Base-by-base conservation (phyloP, 75 land plant species). In the Gnetum montanum region DNA sequence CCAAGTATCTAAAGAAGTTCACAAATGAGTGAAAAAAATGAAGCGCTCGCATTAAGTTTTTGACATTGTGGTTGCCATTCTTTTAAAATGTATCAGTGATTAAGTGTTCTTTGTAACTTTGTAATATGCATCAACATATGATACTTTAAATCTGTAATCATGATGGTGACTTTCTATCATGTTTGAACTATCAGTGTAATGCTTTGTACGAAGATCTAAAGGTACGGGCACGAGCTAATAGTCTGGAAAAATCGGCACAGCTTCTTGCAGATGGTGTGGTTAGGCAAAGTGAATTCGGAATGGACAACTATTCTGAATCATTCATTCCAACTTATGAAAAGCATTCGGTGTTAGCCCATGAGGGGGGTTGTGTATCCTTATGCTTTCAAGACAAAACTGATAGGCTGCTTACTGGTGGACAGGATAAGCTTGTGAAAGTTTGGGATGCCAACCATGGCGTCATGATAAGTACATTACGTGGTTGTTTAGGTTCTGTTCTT, bases 191-290 rank as follows among this genome's bases (percentile, higher is more conserved):
- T 11, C 66, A 91, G 97, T 85, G 71, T 16, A 90, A 90, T 71
- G 85, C 88, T n/a, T 59, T 95, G 72, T 86, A 81, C 49, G 76
- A 80, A 62, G 97, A 90, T 34, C 68, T 86, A 74, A 58, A 76
- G 57, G 73, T 75, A 52, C 62, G 71, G 49, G 43, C 69, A 4
- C 75, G 72, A 63, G 78, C 73, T 4, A 80, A 62, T 34, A 71
- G 85, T 43, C 64, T 95, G 13, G 85, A 82, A 55, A 68, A 80
- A 46, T 78, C 81, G 56, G 99, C 99, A 20, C 73, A 73, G 24
- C 73, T 66, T 56, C 97, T 88, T 57, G 96, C 80, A 16, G 99
- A 95, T 69, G 97, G 99, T 24, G 78, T 95, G 6, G 82, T 95
- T 0, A 72, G 97, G 28, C 84, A 73, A 58, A 66, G 70, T 64